These are phyloP conservation scores for Xylaria nigripes DNA, from an alignment of 495 filamentous ascomycete species.

Conservation along the genomic window DNA sequence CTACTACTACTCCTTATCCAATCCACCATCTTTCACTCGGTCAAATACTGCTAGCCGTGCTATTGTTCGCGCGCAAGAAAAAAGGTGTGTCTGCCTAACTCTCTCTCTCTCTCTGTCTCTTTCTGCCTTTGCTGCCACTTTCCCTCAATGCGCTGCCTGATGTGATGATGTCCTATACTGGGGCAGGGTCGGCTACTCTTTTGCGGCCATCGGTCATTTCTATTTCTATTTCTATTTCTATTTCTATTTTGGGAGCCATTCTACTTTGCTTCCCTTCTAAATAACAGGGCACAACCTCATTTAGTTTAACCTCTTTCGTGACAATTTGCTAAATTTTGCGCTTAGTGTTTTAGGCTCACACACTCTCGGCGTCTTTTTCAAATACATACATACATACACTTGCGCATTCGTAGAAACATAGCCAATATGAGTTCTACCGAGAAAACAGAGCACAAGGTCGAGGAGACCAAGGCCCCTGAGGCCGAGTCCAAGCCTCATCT, in stretches of 20 bases:
- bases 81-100: slow-evolving; percentile 11
- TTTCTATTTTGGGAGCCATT: no score
- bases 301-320: not conserved
- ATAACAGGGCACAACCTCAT: not conserved
- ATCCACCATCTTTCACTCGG: slow-evolving; percentile 1
- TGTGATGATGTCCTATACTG: not conserved
- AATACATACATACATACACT: not conserved
- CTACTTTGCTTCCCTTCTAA: not conserved
- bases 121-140: not conserved
- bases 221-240: not conserved
- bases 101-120: no score
- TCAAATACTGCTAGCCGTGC: not conserved
- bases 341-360: not conserved
- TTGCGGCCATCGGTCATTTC: not conserved
- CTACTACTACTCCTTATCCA: not conserved
- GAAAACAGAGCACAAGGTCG: slow-evolving; percentile 34
- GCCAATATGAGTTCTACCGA: slow-evolving; percentile 37
- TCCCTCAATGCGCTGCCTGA: slow-evolving; percentile 1
- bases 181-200: not conserved
- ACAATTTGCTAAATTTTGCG: not conserved
- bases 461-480: slow-evolving; percentile 29
- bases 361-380: not conserved
- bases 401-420: not conserved
- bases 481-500: slow-evolving; percentile 31
- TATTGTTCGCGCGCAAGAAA: not conserved